Evolutionary conservation across 2,329 filamentous ascomycete genomes (phyloP).

Genomic region (Sclerotinia sclerotiorum): DNA sequence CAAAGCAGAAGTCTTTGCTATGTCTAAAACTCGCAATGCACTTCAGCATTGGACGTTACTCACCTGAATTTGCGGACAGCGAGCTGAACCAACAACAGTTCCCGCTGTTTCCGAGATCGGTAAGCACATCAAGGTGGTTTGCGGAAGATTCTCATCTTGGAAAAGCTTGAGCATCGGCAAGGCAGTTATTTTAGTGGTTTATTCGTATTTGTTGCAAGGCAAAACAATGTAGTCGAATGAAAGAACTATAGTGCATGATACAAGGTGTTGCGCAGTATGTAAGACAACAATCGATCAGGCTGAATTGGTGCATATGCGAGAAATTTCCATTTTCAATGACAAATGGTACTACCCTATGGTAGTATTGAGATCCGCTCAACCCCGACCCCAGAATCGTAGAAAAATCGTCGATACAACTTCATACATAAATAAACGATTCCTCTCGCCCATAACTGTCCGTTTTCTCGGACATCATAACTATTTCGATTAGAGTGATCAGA

Average conservation of each 20-base stretch:
- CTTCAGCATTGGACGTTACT: slow-evolving; percentile 60
- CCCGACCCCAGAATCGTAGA: not conserved
- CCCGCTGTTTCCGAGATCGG: too few relatives aligned
- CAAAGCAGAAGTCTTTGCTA: slow-evolving; percentile 73
- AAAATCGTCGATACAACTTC: not conserved
- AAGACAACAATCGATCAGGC: slow-evolving; percentile 1
- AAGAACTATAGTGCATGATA: slow-evolving; percentile 28
- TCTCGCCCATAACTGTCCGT: not conserved
- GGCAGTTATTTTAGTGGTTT: not conserved
- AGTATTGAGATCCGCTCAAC: not conserved
- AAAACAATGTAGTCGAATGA: not conserved
- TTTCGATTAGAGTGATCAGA: not conserved
- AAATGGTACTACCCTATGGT: slow-evolving; percentile 7
- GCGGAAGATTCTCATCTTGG: not conserved
- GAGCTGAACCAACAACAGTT: not conserved
- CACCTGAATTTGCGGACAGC: slow-evolving; percentile 69
- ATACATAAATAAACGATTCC: not conserved
- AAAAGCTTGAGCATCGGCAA: not conserved
- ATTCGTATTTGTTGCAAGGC: slow-evolving; percentile 8
- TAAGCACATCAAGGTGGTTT: not conserved
- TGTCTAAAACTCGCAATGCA: slow-evolving; percentile 65
- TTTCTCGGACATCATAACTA: too few relatives aligned
- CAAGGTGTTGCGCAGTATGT: not conserved
- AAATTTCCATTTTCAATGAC: not conserved
- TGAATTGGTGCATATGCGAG: not conserved